Conservation (phyloP, 306 rosid species). For the Trifolium fragiferum region DNA sequence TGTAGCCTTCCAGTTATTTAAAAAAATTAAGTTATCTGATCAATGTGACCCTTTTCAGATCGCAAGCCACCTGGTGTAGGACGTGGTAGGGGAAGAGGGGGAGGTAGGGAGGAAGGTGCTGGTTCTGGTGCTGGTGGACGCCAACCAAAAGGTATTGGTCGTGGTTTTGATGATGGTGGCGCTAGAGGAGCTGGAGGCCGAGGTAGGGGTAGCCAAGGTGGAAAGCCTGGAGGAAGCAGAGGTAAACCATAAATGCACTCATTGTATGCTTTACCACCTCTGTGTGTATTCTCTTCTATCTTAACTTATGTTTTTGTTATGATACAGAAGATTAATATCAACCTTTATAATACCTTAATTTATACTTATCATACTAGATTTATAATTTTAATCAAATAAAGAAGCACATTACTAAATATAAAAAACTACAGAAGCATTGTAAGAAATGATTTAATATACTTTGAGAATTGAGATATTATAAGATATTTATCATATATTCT, state of each 20-base stretch:
- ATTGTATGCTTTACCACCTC: background rate
- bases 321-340: background rate
- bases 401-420: background rate
- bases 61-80: slow-evolving; percentile 95
- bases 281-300: slow-evolving; percentile 10
- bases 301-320: slow-evolving; percentile 6
- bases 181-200: slow-evolving; percentile 80
- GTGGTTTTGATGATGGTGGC: slow-evolving; percentile 81
- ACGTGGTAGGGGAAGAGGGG: slow-evolving; percentile 84
- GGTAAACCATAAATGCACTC: slow-evolving; percentile 54
- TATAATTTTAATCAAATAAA: slow-evolving; percentile 2
- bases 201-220: slow-evolving; percentile 76
- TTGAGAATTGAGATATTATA: background rate
- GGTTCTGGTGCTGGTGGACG: slow-evolving; percentile 57
- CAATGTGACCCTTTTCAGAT: slow-evolving; percentile 51
- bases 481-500: slow-evolving; percentile 12
- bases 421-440: background rate
- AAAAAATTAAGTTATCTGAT: slow-evolving; percentile 30
- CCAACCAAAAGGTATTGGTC: slow-evolving; percentile 77
- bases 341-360: too few species aligned
- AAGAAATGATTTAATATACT: background rate
- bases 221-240: slow-evolving; percentile 72
- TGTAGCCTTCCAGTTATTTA: background rate
- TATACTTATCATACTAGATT: background rate
- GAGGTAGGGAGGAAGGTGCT: slow-evolving; percentile 71